Evolutionary conservation across 2,329 filamentous ascomycete species (phyloP).

Genomic region (Chalaropsis thielavioides): DNA sequence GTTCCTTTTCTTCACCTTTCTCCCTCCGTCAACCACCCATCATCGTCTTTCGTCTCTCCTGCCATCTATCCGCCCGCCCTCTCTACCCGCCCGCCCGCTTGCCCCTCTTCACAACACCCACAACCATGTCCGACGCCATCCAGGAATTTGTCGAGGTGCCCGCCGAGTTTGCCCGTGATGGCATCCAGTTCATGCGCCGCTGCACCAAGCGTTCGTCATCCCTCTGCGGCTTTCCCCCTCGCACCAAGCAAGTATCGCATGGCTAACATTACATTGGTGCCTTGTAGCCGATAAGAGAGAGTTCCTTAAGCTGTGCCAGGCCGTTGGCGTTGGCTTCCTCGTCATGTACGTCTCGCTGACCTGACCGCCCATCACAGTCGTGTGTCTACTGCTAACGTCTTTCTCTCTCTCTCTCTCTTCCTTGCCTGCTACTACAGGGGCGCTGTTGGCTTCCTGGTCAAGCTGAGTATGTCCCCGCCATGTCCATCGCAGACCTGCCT

Average conservation of each 20-base stretch:
- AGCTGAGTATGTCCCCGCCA: constrained; percentile 40
- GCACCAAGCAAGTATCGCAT: neutral
- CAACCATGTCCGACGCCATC: constrained; percentile 47
- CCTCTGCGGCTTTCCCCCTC: too few species aligned
- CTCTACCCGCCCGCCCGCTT: neutral
- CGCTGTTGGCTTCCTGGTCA: constrained; percentile 54
- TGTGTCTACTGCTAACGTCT: neutral
- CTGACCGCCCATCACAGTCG: neutral
- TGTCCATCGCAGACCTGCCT: neutral
- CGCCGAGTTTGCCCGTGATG: constrained; percentile 48
- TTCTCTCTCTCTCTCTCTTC: neutral
- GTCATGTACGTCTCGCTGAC: constrained; percentile 35
- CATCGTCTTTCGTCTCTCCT: constrained; percentile 4
- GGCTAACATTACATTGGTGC: constrained; percentile 8
- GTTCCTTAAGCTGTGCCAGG: constrained; percentile 36
- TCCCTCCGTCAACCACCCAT: neutral
- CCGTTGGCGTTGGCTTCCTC: constrained; percentile 54
- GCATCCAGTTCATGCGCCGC: constrained; percentile 46
- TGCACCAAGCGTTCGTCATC: constrained; percentile 49
- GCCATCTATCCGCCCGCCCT: neutral
- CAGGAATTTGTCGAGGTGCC: constrained; percentile 57
- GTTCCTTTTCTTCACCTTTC: neutral
- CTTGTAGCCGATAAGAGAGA: constrained; percentile 28
- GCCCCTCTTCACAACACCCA: neutral
- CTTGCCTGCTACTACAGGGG: constrained; percentile 25